Base-by-base conservation (phyloP, 257 asterid genomes). In the Nicotiana tomentosiformis region DNA sequence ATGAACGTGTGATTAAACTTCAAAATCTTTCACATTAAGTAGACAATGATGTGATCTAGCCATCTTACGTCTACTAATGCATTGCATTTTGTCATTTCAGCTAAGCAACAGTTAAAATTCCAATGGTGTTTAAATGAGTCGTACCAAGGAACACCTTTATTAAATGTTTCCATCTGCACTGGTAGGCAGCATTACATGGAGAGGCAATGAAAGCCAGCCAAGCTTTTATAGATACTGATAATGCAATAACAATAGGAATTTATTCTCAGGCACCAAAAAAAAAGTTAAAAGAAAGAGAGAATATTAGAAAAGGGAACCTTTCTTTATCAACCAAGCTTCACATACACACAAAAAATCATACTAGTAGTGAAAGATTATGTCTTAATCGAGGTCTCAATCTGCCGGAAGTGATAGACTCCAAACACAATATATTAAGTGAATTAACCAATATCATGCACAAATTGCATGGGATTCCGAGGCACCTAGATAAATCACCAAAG, bases 231-330 rank as follows among this genome's bases (percentile, higher is more conserved):
- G 94, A 92, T 88, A 84, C 90, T 85, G 91, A 88, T 82, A 87
- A 85, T 89, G 92, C 91, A 86, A 85, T 64, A 81, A 85, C 67
- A 87, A 82, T 26, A 82, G 88, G 96, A 90, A 93, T 88, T 88
- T 90, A 90, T 94, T 94, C 97, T 89, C 89, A 90, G 86, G 92
- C 85, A 84, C 87, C 51, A 9, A 86, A 86, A 84, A 87, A 90
- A 89, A 87, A 81, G 84, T 43, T 66, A 81, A 84, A 82, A 68
- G 66, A 84, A 81, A 51, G 76, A 84, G 85, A 86, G 86, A 89
- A 90, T 86, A 85, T 72, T 78, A 85, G 82, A 86, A 87, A 84
- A 89, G 87, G 83, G 83, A 84, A 85, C 82, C 84, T 82, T 76
- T 65, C 53, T 57, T 91, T 69, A 84, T 82, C 84, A 84, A 88